phyloP scores from a whole-genome alignment of 73 alveolate species.

The Breviolum minutum region DNA sequence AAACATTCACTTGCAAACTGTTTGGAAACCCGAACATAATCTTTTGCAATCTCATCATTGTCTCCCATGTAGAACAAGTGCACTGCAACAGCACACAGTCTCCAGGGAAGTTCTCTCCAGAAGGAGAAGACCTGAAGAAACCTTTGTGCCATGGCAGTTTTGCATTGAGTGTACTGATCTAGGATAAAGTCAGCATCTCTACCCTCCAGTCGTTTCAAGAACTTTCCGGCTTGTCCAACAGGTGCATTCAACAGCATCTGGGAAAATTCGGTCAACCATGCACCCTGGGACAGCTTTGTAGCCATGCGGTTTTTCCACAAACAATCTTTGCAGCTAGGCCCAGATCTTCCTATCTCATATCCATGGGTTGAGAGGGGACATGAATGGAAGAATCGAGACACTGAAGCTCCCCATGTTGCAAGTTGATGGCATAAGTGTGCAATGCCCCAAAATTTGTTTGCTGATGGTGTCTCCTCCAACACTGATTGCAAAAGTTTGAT shows the following conservation, averaged over 20 bases:
- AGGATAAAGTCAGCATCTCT: not conserved
- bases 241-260: not conserved
- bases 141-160: not conserved
- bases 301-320: conserved; percentile 3
- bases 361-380: not conserved
- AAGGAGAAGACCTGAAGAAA: not conserved
- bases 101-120: conserved; percentile 13
- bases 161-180: not conserved
- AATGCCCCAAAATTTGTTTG: not conserved
- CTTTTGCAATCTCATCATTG: not conserved
- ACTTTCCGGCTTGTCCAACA: not conserved
- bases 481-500: not conserved
- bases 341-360: not conserved
- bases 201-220: not conserved
- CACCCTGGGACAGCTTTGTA: not conserved
- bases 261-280: not conserved
- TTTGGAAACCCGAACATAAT: not conserved
- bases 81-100: conserved; percentile 9
- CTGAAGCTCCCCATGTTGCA: conserved; percentile 5
- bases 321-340: conserved; percentile 1
- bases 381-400: not conserved
- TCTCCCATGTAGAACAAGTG: not conserved
- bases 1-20: not conserved
- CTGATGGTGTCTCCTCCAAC: not conserved
- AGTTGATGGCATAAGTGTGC: not conserved